Base-by-base conservation (phyloP, 495 filamentous ascomycete species). In the Aspergillus steynii region DNA sequence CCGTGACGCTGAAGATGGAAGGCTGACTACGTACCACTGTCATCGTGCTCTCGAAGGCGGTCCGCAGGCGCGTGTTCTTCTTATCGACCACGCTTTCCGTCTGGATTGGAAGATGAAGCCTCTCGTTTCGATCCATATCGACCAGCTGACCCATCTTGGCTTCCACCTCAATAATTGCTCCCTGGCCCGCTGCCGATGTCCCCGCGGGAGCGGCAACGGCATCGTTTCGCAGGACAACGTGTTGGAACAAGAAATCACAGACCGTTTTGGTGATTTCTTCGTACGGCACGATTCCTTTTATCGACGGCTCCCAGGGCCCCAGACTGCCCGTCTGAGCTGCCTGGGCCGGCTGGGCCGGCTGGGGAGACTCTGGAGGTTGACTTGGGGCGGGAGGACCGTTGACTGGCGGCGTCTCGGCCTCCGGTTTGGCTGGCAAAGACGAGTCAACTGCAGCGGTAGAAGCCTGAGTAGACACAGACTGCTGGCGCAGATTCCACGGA, bases 141-240 rank as follows among this genome's bases (percentile, higher is more conserved):
- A 96, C 83, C 15, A 97, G 73, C 48, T 83, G 86, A 53, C 94
- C 94, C 20, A 98, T 72, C 71, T 97, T 97, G 8, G 92, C 93
- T 75, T 97, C 93, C 58, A 97, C 89, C 73, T 97, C 93, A 46
- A 96, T 82, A 58, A 91, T 82, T n/a, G 89, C 82, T 4, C 84
- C 86, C 55, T 88, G 84, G 28, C 82, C 81, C 8, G 63, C 63
- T 4, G 83, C 74, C 61, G 82, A 80, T 29, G 76, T 74, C 29
- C 78, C 81, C 14, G 76, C 72, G 8, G 75, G 69, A 20, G 70
- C 78, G 12, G 76, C 71, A 10, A 69, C 76, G n/a, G 83, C 76
- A 59, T 86, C 82, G 14, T 80, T 74, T 56, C 84, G 80, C 5
- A 77, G 61, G 12, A 94, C 83, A 31, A 96, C 88, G 61, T 88